Percentiles rank a stretch among this genome's conserved stretches.
Conservation (phyloP, 345 rosid species). For the Aquilaria malaccensis region DNA sequence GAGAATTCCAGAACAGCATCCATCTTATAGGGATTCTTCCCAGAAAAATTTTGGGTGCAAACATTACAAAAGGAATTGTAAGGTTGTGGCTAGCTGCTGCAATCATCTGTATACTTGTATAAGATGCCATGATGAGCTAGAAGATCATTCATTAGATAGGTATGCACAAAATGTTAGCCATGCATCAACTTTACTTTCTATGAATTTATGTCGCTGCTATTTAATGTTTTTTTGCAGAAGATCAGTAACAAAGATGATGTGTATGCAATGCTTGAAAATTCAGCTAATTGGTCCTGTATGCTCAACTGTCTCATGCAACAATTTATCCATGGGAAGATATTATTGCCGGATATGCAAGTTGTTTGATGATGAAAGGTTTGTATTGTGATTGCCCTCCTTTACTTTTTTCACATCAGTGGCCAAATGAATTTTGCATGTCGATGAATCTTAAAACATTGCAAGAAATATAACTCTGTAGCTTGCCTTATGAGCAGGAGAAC, state of each 20-base stretch:
- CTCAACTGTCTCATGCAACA: slow-evolving; percentile 46
- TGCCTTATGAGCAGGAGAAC: too few relatives aligned
- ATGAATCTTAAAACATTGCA: too few relatives aligned
- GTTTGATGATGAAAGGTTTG: slow-evolving; percentile 67
- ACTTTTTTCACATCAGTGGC: neutral
- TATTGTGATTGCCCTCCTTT: neutral
- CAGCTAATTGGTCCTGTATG: slow-evolving; percentile 58
- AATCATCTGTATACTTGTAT: slow-evolving; percentile 58
- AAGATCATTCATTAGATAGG: slow-evolving; percentile 73
- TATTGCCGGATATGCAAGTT: slow-evolving; percentile 78
- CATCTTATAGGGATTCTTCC: slow-evolving; percentile 47
- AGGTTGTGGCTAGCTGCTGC: slow-evolving; percentile 69
- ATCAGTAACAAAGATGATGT: slow-evolving; percentile 66
- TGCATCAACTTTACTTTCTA: neutral
- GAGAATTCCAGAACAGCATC: slow-evolving; percentile 45
- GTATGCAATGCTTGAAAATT: slow-evolving; percentile 71
- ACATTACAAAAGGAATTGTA: slow-evolving; percentile 76
- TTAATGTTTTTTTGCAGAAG: slow-evolving; percentile 32
- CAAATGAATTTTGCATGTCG: too few relatives aligned
- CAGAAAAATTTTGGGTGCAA: slow-evolving; percentile 50
- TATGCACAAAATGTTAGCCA: slow-evolving; percentile 16
- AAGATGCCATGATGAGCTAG: slow-evolving; percentile 76
- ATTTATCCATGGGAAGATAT: slow-evolving; percentile 60
- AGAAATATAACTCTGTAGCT: too few relatives aligned
- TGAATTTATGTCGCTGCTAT: slow-evolving; percentile 3